Evolutionary conservation across 2,329 filamentous ascomycete genomes (phyloP), one percentile per base, ranked within the genome.

Genomic region (Catunica adiposa): DNA sequence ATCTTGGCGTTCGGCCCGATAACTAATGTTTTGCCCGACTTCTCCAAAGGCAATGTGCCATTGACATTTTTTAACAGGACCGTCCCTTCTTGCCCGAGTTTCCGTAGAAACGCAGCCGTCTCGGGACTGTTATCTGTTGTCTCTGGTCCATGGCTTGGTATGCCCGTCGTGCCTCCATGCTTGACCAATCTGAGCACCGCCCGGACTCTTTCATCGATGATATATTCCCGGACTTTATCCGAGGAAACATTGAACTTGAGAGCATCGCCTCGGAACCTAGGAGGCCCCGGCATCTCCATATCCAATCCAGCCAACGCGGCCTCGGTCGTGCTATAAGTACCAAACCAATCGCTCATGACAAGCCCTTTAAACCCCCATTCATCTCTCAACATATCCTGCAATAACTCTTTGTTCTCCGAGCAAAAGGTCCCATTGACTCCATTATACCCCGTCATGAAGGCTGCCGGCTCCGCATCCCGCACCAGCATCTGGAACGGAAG

Each of bases 51-150:
- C 1, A 89, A 70, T 0, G 82, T 65, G 14, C 70, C 70, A 38
- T 75, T 74, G 11, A 86, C 75, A 61, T 89, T 89, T 68, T 88
- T 87, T 51, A 89, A 69, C 11, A 89, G 71, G 1, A 88, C 83
- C 7, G 86, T 80, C 2, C 80, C 80, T 63, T 88, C 82, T 3
- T 79, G 76, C 17, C 82, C 83, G 23, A 84, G 73, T 55, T 75
- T 73, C 17, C 85, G 75, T 22, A 87, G 74, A 48, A 88, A 70
- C 15, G 73, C 75, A 3, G 80, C 75, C 38, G 79, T 80, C 64
- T 84, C 76, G 0, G 76, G 72, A 0, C 77, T 83, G 62, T 87
- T 71, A 6, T 73, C 69, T 0, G 69, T 72, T 51, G 67, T 69
- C 64, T 82, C 79, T 0, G 72, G 69, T 0, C 74, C 77, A 20